Base-by-base conservation (phyloP, 768 basidiomycete genomes). In the Daedalea quercina region DNA sequence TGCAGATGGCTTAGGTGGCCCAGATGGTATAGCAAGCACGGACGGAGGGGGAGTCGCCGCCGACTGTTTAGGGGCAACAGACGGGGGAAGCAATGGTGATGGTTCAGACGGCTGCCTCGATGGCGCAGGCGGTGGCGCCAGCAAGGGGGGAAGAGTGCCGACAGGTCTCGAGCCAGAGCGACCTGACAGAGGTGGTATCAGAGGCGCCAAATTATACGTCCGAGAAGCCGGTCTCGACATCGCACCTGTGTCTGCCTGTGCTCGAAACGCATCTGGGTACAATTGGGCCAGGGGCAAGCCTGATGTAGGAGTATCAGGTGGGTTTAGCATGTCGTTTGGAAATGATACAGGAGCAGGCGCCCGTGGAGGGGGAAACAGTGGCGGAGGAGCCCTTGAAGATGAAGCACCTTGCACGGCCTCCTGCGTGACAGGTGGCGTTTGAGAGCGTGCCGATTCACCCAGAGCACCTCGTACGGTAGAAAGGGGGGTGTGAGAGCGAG, bases 271-370 rank as follows among this genome's bases (percentile, higher is more conserved):
- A 53, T 19, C 47, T 6, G 61, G 61, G 28, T 62, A 62, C 26
- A 62, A 22, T 13, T 55, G 23, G 3, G 54, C 58, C 44, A 62
- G 43, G 13, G 61, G 61, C 3, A 55, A 35, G 0, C 51, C 24
- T 9, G 60, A 61, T 1, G 58, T 52, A 3, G 60, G 60, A 3
- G 60, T 57, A 11, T 46, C 34, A 1, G 60, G 60, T 2, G 53
- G 53, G 4, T 44, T 23, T 22, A 51, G 50, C 15, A 54, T 54
- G 44, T 54, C 44, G 34, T 54, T 8, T 35, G 50, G 24, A 49
- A 52, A 33, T 51, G 56, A 54, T 4, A 11, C 26, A 19, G 46
- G 8, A 24, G 25, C 24, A 4, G 28, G 17, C 26, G 46, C n/a
- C 13, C 46, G 25, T 13, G 46, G 46, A 33, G 46, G 46, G 3